phyloP scores from a whole-genome alignment of 257 asterid species.

The Ballota nigra region DNA sequence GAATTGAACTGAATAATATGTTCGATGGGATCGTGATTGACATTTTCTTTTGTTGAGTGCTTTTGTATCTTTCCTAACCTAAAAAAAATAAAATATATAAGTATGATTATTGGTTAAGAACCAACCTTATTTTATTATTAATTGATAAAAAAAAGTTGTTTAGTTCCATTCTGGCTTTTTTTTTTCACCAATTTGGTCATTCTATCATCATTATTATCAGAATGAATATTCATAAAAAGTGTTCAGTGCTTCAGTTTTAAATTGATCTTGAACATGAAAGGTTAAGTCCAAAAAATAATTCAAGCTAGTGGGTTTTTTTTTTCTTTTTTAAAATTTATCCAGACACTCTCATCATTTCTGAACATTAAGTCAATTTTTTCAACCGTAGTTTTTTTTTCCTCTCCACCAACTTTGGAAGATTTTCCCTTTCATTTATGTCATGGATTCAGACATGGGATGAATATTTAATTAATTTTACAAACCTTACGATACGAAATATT shows the following conservation, averaged over 20 bases:
- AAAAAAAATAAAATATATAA: too few species aligned
- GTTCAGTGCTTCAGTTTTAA: not conserved
- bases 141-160: too few species aligned
- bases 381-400: not conserved
- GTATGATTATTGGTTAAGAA: too few species aligned
- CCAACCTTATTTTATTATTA: too few species aligned
- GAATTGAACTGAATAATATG: too few species aligned
- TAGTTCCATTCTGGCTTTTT: not conserved
- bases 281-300: not conserved
- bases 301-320: not conserved
- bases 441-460: not conserved
- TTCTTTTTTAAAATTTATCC: not conserved
- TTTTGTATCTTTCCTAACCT: too few species aligned
- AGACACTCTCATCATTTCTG: not conserved
- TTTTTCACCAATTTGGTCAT: not conserved
- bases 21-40: too few species aligned
- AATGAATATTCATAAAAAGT: not conserved
- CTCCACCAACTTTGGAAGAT: not conserved
- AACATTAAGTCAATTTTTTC: conserved; percentile 5
- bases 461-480: too few species aligned
- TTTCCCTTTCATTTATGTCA: not conserved
- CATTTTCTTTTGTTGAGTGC: too few species aligned
- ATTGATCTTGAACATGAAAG: not conserved
- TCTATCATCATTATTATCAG: not conserved
- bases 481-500: too few species aligned